phyloP scores from a whole-genome alignment of 2,329 filamentous ascomycete genomes.

The Aspergillus proliferans region DNA sequence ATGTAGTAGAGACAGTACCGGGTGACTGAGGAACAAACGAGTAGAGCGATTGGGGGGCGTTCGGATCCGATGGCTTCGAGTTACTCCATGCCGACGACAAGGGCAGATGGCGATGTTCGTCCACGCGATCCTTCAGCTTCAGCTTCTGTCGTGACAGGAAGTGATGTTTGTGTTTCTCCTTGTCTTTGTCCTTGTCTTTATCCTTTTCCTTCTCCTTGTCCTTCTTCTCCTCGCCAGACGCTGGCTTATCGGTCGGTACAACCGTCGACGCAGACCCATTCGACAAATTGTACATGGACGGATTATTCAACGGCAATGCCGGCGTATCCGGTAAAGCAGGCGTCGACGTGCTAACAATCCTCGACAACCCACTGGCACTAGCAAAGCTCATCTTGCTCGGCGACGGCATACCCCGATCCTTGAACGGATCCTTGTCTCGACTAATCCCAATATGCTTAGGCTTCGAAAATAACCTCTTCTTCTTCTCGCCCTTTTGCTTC shows the following conservation, averaged over 20 bases:
- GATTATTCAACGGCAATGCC: constrained; percentile 44
- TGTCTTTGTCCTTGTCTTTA: not conserved
- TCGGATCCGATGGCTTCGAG: constrained; percentile 58
- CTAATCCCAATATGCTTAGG: constrained; percentile 59
- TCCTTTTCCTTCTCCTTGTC: constrained; percentile 28
- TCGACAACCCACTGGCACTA: constrained; percentile 47
- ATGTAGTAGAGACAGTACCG: constrained; percentile 52
- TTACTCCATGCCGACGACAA: constrained; percentile 61
- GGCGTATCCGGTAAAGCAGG: constrained; percentile 53
- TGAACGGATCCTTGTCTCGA: constrained; percentile 50
- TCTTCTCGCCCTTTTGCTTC: constrained; percentile 54
- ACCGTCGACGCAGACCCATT: constrained; percentile 59
- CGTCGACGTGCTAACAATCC: constrained; percentile 54
- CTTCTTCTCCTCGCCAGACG: constrained; percentile 35
- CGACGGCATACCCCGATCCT: constrained; percentile 51
- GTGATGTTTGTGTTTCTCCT: constrained; percentile 49
- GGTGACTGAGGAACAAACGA: constrained; percentile 61
- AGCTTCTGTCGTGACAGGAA: constrained; percentile 61
- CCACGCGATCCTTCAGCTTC: constrained; percentile 55
- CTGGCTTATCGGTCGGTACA: constrained; percentile 43
- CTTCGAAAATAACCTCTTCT: constrained; percentile 65
- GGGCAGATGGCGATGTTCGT: constrained; percentile 52
- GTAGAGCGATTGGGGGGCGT: constrained; percentile 58
- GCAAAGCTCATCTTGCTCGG: constrained; percentile 51
- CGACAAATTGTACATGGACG: constrained; percentile 55